Base-by-base conservation (phyloP, 345 rosid species). In the Acer yangbiense region DNA sequence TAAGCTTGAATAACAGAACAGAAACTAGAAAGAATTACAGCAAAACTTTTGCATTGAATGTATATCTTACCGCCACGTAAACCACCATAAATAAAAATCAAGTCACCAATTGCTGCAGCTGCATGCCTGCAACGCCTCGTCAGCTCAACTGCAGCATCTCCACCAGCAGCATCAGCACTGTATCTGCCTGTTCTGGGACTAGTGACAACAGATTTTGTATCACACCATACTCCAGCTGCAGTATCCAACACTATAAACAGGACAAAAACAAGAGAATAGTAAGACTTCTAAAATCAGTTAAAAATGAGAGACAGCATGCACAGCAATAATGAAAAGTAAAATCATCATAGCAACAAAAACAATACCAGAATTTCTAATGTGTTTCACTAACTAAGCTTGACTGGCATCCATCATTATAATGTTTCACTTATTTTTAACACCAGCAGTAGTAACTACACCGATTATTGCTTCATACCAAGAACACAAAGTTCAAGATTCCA, bases 141-240 rank as follows among this genome's bases (percentile, higher is more conserved):
- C 84, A 96, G 82, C 90, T 96, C 98, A 78, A 90, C 97, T 54
- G 95, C 90, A 82, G 97, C 98, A 90, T 96, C 99, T 65, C 97
- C 99, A 71, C 97, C 98, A 79, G 98, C 97, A 77, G 97, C 97
- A 77, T 91, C 98, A 72, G 97, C 98, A 81, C 97, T 90, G 83
- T 87, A 94, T 79, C 92, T 89, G 61, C 95, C 98, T 67, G 98
- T 91, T 82, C 98, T 90, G 70, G 98, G 98, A 86, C 89, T 94
- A 70, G 93, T 96, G 73, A 96, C 97, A 80, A 96, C 98, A 81
- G 98, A 96, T 80, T 94, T 96, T 71, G 98, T 94, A 87, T 96
- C 99, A 83, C 99, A 96, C 99, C 99, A 96, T 76, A 96, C 98
- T 76, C 99, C 99, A 27, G 99, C 98, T 69, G 99, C 98, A 78